Percentiles rank a stretch among this genome's conserved stretches.
phyloP scores from a whole-genome alignment of 2,329 filamentous ascomycete genomes.

The Fusarium graminum region DNA sequence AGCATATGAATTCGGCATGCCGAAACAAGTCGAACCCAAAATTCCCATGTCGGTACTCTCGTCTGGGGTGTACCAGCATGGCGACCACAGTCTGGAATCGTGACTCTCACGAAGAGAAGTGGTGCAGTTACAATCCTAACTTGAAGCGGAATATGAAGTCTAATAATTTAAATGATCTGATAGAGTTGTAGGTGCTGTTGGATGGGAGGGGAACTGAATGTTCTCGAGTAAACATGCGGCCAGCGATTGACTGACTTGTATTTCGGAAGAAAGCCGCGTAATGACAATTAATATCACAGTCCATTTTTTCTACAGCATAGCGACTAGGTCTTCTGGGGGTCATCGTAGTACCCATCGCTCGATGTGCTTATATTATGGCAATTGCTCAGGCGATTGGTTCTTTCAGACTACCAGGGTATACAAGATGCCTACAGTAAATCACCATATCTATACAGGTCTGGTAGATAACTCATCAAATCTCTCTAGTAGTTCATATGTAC shows the following conservation, averaged over 20 bases:
- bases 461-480: too few species aligned
- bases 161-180: neutral
- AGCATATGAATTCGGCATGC: slow-evolving; percentile 51
- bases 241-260: neutral
- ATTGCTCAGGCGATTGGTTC: neutral
- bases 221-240: neutral
- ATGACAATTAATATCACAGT: neutral
- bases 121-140: slow-evolving; percentile 41
- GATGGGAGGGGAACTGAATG: neutral
- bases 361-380: neutral
- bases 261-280: neutral
- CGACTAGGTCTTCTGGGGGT: neutral
- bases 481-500: too few species aligned
- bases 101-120: slow-evolving; percentile 46
- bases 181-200: neutral
- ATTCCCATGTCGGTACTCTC: slow-evolving; percentile 46
- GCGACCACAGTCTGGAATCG: slow-evolving; percentile 51
- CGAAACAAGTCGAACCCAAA: slow-evolving; percentile 37
- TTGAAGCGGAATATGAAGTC: neutral
- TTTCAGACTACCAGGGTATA: neutral
- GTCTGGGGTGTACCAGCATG: slow-evolving; percentile 41
- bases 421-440: too few species aligned
- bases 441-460: too few species aligned
- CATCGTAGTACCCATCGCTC: neutral
- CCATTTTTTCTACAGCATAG: neutral